Base-by-base conservation (phyloP, 2,329 filamentous ascomycete genomes). In the Epichloe sylvatica region DNA sequence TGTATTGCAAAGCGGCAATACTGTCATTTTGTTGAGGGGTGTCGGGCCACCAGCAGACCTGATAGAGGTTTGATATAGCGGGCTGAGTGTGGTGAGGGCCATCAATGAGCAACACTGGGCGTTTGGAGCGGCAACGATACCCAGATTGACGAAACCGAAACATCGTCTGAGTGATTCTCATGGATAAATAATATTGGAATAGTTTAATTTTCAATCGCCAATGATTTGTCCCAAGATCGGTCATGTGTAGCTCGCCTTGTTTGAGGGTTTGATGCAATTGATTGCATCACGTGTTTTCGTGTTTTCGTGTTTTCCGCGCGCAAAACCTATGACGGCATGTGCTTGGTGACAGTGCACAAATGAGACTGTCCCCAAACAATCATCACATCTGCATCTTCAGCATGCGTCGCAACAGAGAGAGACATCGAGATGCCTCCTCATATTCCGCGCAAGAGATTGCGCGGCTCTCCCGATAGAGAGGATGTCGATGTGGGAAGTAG, bases 11-110 rank as follows among this genome's bases (percentile, higher is more conserved):
- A 90, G 78, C 56, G 92, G 92, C 1, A 91, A 98, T 63, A 96
- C 89, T 11, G 80, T 98, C 55, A 89, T 97, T 23, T 63, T 98
- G 59, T 60, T 98, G 48, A 75, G 92, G 53, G 92, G 92, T 0
- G 83, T 96, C 47, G 88, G 88, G 1, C 78, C 83, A n/a, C 78
- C 86, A 49, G 81, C 82, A 19, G 81, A 88, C 64, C 66, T 90
- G 58, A 85, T 89, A 53, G 75, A 83, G 34, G 49, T 50, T 4
- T 58, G 46, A 54, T 37, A 13, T 33, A n/a, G 46, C 17, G 36
- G 12, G n/a, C 36, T 51, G 8, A 30, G 19, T n/a, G 13, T 45
- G 34, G 44, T n/a, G 13, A 42, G n/a, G 25, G 3, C 9, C 6
- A 11, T 15, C 23, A 21, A 21, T n/a, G 30, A 15, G 41, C 13